These are phyloP conservation scores for Amanita inopinata DNA, from an alignment of 768 basidiomycete species.

Conservation along the genomic window DNA sequence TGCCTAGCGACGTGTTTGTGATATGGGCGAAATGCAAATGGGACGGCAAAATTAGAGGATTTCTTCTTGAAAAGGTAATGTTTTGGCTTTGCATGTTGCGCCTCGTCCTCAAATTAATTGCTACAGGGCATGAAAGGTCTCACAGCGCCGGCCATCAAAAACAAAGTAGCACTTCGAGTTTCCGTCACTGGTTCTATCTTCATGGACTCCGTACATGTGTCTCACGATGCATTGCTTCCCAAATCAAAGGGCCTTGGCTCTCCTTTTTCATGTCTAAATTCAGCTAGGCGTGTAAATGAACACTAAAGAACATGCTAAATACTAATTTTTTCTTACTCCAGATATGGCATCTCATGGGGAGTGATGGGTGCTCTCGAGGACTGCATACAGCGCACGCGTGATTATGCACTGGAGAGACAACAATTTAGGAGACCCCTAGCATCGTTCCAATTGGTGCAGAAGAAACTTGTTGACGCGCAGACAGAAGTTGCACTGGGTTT, in stretches of 20 bases:
- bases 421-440: constrained; percentile 89
- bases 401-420: constrained; percentile 80
- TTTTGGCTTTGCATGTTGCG: neutral
- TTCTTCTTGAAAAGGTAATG: constrained; percentile 68
- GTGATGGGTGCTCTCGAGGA: constrained; percentile 95
- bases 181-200: constrained; percentile 83
- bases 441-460: constrained; percentile 95
- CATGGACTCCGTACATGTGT: constrained; percentile 83
- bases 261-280: constrained; percentile 90
- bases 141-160: constrained; percentile 79
- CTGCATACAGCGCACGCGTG: constrained; percentile 66
- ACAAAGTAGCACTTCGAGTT: constrained; percentile 85
- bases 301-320: constrained; percentile 6
- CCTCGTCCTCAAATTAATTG: neutral
- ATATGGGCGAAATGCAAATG: constrained; percentile 94
- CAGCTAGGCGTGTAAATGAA: constrained; percentile 43
- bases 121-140: constrained; percentile 72
- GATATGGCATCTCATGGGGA: constrained; percentile 90
- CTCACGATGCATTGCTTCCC: constrained; percentile 67
- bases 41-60: constrained; percentile 86
- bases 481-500: constrained; percentile 77
- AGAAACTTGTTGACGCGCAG: constrained; percentile 92
- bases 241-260: constrained; percentile 68
- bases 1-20: constrained; percentile 80
- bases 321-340: constrained; percentile 15